phyloP scores from a whole-genome alignment of 257 asterid species.

The Lycium barbarum region DNA sequence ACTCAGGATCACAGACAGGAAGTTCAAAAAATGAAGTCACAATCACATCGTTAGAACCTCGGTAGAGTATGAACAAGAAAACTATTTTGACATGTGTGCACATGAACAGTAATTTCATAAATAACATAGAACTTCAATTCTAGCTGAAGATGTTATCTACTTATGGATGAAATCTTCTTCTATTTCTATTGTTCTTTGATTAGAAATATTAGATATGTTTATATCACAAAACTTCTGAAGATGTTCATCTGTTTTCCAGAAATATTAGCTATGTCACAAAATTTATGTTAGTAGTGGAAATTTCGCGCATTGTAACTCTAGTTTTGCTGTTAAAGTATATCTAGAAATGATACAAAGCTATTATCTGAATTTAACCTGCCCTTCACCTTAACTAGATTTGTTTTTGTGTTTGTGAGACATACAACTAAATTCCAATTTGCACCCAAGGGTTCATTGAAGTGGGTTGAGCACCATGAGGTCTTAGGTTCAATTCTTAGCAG shows the following conservation, averaged over 20 bases:
- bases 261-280: background rate
- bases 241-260: background rate
- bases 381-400: background rate
- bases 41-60: background rate
- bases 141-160: background rate
- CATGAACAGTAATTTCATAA: background rate
- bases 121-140: no score
- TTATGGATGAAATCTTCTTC: background rate
- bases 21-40: constrained; percentile 18
- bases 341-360: background rate
- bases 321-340: background rate
- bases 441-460: no score
- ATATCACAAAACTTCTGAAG: background rate
- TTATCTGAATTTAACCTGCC: background rate
- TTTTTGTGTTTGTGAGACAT: background rate
- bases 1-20: background rate
- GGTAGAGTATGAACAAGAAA: background rate
- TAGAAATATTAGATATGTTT: background rate
- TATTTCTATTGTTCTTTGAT: background rate
- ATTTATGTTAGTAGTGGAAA: background rate
- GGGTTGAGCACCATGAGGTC: no score
- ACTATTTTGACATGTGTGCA: background rate
- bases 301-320: background rate
- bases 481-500: no score
- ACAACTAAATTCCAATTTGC: background rate